A percentile compares a stretch with the other conserved stretches of the same genome.
phyloP scores from a whole-genome alignment of 1,284 basidiomycete species.

The Pseudozyma pruni region DNA sequence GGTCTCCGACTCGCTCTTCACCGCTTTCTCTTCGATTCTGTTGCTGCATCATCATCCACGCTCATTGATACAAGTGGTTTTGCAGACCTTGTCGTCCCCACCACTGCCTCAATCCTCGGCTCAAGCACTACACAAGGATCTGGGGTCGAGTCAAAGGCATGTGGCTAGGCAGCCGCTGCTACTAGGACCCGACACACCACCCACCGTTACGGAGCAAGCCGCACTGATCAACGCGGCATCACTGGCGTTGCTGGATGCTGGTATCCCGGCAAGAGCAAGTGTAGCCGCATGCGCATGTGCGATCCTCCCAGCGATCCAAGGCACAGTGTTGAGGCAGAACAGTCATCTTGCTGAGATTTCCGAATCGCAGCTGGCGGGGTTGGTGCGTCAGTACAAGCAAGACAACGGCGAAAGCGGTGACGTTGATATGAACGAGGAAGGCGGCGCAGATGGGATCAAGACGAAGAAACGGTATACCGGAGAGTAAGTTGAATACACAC shows the following conservation, averaged over 20 bases:
- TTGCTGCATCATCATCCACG: constrained; percentile 71
- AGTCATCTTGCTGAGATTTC: constrained; percentile 29
- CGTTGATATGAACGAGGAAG: constrained; percentile 25
- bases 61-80: constrained; percentile 75
- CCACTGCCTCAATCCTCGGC: constrained; percentile 23
- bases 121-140: constrained; percentile 6
- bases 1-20: constrained; percentile 18
- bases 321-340: constrained; percentile 37
- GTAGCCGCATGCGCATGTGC: constrained; percentile 70
- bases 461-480: constrained; percentile 20
- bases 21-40: constrained; percentile 65
- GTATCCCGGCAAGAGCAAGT: constrained; percentile 69
- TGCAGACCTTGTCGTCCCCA: constrained; percentile 72
- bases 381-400: constrained; percentile 37
- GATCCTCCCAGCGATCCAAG: constrained; percentile 68
- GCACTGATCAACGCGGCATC: constrained; percentile 73
- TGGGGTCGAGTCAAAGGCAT: constrained; percentile 18
- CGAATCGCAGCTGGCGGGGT: constrained; percentile 27
- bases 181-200: constrained; percentile 61
- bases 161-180: constrained; percentile 42
- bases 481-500: constrained; percentile 42
- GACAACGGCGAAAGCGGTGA: constrained; percentile 20
- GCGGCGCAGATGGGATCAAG: neutral
- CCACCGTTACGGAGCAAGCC: constrained; percentile 67
- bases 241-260: constrained; percentile 70